These are phyloP conservation scores for Arbutus unedo DNA, from an alignment of 148 eudicot genomes.

Conservation along the genomic window DNA sequence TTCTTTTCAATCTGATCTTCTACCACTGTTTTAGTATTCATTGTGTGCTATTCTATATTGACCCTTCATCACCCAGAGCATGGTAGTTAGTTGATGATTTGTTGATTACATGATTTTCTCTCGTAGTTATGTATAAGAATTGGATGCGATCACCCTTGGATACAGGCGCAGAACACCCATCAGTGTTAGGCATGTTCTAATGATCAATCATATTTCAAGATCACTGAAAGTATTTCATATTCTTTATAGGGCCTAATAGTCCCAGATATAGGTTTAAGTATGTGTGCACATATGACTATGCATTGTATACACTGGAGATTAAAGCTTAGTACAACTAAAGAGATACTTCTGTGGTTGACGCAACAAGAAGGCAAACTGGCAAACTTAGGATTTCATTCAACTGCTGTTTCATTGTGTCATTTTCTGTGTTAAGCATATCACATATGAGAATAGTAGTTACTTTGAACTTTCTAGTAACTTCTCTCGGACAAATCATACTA, in stretches of 20 bases:
- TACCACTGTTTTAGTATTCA: not conserved
- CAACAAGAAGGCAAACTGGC: not conserved
- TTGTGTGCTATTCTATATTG: not conserved
- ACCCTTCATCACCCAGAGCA: not conserved
- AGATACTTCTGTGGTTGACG: not conserved
- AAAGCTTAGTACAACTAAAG: not conserved
- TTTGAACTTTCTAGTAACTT: not conserved
- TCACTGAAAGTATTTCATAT: not conserved
- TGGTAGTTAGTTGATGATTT: not conserved
- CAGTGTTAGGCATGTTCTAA: slow-evolving; percentile 2
- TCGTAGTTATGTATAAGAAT: not conserved
- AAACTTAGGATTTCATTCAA: not conserved
- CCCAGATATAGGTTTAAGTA: not conserved
- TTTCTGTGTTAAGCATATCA: not conserved
- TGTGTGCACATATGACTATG: not conserved
- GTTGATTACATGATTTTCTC: not conserved
- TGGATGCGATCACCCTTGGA: too few relatives aligned
- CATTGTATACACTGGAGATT: not conserved
- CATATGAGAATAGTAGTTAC: not conserved
- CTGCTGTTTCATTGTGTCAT: slow-evolving; percentile 1
- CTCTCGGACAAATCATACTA: not conserved
- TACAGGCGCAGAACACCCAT: not conserved
- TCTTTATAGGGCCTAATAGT: not conserved
- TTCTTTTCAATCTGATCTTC: not conserved
- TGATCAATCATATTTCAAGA: not conserved